A percentile compares a stretch with the other conserved stretches of the same genome.
phyloP scores from a whole-genome alignment of 768 basidiomycete genomes.

The Calvatia gigantea region DNA sequence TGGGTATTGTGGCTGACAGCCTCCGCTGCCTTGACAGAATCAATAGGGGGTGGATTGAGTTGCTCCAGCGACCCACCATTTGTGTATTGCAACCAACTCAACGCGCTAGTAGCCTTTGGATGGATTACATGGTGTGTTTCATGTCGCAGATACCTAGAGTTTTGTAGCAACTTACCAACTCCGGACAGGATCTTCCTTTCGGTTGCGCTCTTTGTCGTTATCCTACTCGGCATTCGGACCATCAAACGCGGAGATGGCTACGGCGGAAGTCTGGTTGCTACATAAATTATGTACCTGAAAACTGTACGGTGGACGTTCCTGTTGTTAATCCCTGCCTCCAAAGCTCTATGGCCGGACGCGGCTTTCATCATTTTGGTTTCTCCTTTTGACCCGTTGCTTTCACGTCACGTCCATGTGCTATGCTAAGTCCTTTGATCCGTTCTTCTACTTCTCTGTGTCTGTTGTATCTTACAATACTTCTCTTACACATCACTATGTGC shows the following conservation, averaged over 20 bases:
- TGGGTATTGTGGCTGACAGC: slow-evolving; percentile 80
- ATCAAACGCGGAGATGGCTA: slow-evolving; percentile 67
- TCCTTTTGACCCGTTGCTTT: no score
- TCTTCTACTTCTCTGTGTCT: no score
- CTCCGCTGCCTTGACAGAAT: slow-evolving; percentile 64
- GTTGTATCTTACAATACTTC: neutral
- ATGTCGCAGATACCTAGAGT: neutral
- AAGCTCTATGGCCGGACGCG: no score
- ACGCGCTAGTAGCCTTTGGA: slow-evolving; percentile 70
- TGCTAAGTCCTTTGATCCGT: no score
- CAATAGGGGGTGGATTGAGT: slow-evolving; percentile 66
- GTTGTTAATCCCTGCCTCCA: no score
- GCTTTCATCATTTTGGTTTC: neutral
- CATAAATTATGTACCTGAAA: no score
- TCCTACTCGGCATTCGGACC: slow-evolving; percentile 57
- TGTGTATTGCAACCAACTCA: slow-evolving; percentile 72
- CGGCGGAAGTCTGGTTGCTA: slow-evolving; percentile 33
- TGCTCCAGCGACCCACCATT: slow-evolving; percentile 51
- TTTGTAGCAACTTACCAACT: neutral
- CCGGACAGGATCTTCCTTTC: slow-evolving; percentile 58
- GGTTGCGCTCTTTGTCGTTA: slow-evolving; percentile 37
- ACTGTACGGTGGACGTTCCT: no score
- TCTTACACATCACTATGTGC: neutral
- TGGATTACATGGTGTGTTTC: slow-evolving; percentile 67
- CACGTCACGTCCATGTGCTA: no score